phyloP scores from a whole-genome alignment of 1,284 basidiomycete genomes.

The Thelephora terrestris region DNA sequence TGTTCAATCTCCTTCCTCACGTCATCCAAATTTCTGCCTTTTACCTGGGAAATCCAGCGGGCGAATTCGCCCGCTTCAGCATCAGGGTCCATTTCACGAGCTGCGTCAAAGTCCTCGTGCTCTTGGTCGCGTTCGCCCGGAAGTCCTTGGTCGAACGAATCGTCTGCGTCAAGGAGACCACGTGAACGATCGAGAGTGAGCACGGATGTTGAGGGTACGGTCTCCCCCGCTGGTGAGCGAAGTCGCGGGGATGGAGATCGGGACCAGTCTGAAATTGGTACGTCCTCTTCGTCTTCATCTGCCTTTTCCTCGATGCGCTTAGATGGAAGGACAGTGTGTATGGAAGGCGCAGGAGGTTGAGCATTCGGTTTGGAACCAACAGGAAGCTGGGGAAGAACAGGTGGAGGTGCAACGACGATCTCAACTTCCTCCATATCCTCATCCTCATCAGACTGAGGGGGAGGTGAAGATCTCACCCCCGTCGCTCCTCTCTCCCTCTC shows the following conservation, averaged over 20 bases:
- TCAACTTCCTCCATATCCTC: slow-evolving; percentile 28
- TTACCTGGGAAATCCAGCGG: slow-evolving; percentile 82
- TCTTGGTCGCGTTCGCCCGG: slow-evolving; percentile 10
- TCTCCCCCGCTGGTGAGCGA: slow-evolving; percentile 1
- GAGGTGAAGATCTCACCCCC: too few species aligned
- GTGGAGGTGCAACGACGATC: too few species aligned
- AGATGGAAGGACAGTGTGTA: not conserved
- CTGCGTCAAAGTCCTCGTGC: slow-evolving; percentile 52
- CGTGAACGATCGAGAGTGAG: slow-evolving; percentile 15
- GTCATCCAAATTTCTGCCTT: slow-evolving; percentile 70
- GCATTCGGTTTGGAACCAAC: too few species aligned
- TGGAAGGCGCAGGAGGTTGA: slow-evolving; percentile 8
- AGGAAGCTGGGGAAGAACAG: not conserved
- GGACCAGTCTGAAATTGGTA: slow-evolving; percentile 35
- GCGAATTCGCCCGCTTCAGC: slow-evolving; percentile 90
- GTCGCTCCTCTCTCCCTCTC: too few species aligned
- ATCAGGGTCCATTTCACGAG: slow-evolving; percentile 68
- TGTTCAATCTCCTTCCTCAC: slow-evolving; percentile 86
- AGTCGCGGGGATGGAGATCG: slow-evolving; percentile 36
- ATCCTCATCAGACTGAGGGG: slow-evolving; percentile 8
- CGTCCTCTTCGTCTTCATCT: slow-evolving; percentile 20
- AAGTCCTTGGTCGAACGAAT: slow-evolving; percentile 11
- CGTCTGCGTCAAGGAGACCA: slow-evolving; percentile 15
- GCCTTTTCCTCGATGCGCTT: not conserved
- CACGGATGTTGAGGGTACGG: slow-evolving; percentile 1